Evolutionary conservation across 371 early-diverging fungal genomes (phyloP), one percentile per base, ranked within the genome.

Genomic region (Mortierella sp.): DNA sequence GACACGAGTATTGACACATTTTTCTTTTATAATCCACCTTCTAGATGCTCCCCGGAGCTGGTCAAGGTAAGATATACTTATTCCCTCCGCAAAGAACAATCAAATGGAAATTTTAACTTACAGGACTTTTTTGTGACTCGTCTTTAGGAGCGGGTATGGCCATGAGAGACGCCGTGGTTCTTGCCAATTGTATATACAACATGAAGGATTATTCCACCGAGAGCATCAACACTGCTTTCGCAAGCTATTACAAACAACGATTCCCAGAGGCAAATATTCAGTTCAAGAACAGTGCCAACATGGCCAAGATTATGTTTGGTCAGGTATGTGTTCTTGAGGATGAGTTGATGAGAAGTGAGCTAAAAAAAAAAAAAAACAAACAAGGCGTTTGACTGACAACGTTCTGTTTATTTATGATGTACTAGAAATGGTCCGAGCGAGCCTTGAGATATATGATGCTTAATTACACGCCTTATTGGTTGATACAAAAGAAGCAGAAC

Each of bases 11-110:
- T 18, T 9, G 18, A 24, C 28, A 28, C 35, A 30, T 43, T 11
- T n/a, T 24, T 39, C 24, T 6, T 35, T 8, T 20, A 8, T 45
- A 1, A 43, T 12, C 14, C 20, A 40, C 24, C 24, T 28, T 18
- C 32, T 60, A 64, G 64, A 64, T 64, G 64, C 52, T 64, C 18
- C 64, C 64, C 0, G 52, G 64, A 9, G 52, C 45, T 18, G 64
- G 64, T 30, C 64, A 64, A 51, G 64, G 64, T 64, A 35, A 35
- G 30, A 30, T 30, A 30, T 30, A 35, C 32, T 16, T 11, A 35
- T 35, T 43, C 12, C 0, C 22, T 45, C 6, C 14, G 22, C 43
- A 16, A 12, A 32, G 12, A 3, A 22, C 55, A 22, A 11, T n/a
- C 24, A 35, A 0, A 35, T 35, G 6, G 35, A 35, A 35, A 5